Conservation (phyloP, 768 basidiomycete genomes). For the Trametes sanguinea region DNA sequence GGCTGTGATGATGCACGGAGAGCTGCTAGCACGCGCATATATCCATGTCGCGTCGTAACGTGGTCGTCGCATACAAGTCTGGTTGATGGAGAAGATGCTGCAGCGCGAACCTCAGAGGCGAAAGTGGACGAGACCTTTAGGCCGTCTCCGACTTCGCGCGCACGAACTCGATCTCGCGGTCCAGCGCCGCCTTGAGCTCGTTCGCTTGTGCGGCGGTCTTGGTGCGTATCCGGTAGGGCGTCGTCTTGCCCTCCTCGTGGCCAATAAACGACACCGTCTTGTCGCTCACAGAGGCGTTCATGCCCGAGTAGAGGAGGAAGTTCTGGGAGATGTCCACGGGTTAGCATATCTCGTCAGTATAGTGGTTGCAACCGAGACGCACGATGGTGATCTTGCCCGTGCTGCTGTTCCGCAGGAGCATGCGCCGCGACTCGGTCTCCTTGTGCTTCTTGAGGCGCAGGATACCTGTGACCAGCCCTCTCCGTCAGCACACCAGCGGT, state of each 20-base stretch:
- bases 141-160: conserved; percentile 24
- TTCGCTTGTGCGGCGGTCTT: conserved; percentile 59
- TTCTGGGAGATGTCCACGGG: conserved; percentile 50
- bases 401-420: conserved; percentile 70
- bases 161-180: conserved; percentile 58
- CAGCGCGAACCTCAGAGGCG: neutral
- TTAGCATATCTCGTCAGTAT: neutral
- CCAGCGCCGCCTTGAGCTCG: conserved; percentile 58
- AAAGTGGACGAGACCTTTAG: neutral
- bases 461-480: conserved; percentile 47
- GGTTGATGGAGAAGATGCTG: neutral
- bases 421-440: conserved; percentile 54
- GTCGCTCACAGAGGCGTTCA: conserved; percentile 55
- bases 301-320: conserved; percentile 62
- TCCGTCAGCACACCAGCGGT: neutral
- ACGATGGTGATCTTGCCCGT: conserved; percentile 79
- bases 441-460: conserved; percentile 77
- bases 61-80: neutral
- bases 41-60: conserved; percentile 1
- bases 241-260: conserved; percentile 59
- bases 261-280: conserved; percentile 67
- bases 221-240: conserved; percentile 63
- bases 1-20: neutral
- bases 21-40: conserved; percentile 1
- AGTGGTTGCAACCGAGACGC: conserved; percentile 31